A percentile compares a stretch with the other conserved stretches of the same genome.
Evolutionary conservation across 345 rosid genomes (phyloP).

Genomic region (Clausena lansium): DNA sequence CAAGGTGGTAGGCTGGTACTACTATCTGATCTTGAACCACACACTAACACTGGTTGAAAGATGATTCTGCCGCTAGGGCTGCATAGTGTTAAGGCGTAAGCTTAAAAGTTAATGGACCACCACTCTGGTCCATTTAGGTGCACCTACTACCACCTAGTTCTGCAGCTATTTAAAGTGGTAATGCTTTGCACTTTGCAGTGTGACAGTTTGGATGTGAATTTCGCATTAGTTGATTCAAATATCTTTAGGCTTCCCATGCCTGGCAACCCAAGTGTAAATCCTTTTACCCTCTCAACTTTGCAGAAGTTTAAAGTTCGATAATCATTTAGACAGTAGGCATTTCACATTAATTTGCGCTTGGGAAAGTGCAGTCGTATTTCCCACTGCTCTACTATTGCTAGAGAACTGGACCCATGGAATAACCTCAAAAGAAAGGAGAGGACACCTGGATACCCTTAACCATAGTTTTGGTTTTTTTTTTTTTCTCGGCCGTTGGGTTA

Average conservation of each 20-base stretch:
- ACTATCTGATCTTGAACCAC: not conserved
- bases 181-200: not conserved
- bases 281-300: not conserved
- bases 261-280: not conserved
- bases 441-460: not conserved
- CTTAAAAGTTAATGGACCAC: not conserved
- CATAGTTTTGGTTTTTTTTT: no score
- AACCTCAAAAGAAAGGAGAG: conserved; percentile 9
- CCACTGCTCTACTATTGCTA: not conserved
- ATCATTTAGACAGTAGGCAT: not conserved
- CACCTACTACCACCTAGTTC: not conserved
- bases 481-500: not conserved
- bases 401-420: conserved; percentile 5
- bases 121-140: not conserved
- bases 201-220: not conserved
- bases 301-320: not conserved
- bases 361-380: not conserved
- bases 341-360: not conserved
- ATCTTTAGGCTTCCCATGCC: not conserved
- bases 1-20: not conserved
- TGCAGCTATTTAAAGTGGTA: not conserved
- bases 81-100: not conserved
- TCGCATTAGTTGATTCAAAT: not conserved
- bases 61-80: not conserved
- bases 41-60: not conserved